Evolutionary conservation across 179 eudicot genomes (phyloP).

Genomic region (Beta lomatogona): DNA sequence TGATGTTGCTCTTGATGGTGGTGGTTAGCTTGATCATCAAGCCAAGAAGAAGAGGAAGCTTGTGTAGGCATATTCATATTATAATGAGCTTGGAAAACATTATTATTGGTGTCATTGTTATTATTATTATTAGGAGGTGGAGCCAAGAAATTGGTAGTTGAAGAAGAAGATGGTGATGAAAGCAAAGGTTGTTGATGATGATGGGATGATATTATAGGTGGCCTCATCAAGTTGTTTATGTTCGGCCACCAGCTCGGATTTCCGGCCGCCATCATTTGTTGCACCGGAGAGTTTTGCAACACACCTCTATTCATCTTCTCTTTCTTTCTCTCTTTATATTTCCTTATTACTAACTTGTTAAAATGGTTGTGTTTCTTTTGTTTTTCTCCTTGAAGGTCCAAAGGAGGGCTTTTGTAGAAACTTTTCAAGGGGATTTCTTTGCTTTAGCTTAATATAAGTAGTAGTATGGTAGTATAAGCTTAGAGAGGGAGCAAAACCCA

Average conservation of each 20-base stretch:
- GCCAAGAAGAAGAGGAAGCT: conserved; percentile 40
- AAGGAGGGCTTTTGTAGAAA: conserved; percentile 32
- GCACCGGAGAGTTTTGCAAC: conserved; percentile 65
- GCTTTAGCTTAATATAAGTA: conserved; percentile 21
- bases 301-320: conserved; percentile 58
- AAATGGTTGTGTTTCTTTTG: background rate
- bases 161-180: conserved; percentile 21
- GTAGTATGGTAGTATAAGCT: conserved; percentile 18
- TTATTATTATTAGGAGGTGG: conserved; percentile 24
- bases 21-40: conserved; percentile 33
- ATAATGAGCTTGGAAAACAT: conserved; percentile 23
- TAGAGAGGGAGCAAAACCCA: conserved; percentile 30
- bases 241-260: conserved; percentile 61
- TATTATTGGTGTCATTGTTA: background rate
- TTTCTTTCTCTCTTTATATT: background rate
- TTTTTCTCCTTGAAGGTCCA: conserved; percentile 18
- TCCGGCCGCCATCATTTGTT: conserved; percentile 62
- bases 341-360: background rate
- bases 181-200: conserved; percentile 27
- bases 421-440: conserved; percentile 26
- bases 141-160: conserved; percentile 31
- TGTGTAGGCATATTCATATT: conserved; percentile 21
- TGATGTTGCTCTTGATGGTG: conserved; percentile 31
- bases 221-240: conserved; percentile 39
- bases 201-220: conserved; percentile 30